Percentiles rank a stretch among this genome's conserved stretches.
These are phyloP conservation scores for Cinnamomum chago DNA, from an alignment of 164 flowering plant species.

Conservation along the genomic window DNA sequence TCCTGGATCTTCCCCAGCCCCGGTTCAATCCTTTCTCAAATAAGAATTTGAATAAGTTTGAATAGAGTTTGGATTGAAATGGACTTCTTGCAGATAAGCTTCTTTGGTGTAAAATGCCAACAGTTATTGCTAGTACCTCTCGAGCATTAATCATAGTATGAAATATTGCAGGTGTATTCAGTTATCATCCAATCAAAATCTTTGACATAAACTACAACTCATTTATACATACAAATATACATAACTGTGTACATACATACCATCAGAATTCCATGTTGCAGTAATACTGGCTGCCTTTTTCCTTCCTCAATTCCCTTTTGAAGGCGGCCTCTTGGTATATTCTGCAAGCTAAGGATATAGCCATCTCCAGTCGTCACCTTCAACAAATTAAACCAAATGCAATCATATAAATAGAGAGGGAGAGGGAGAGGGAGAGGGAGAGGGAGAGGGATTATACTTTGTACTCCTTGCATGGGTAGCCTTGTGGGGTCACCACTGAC, in stretches of 20 bases:
- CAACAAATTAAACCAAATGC: not conserved
- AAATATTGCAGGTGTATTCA: no score
- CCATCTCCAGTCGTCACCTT: conserved; percentile 73
- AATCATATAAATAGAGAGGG: not conserved
- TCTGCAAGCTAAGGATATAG: conserved; percentile 54
- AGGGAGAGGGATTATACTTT: conserved; percentile 23
- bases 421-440: not conserved
- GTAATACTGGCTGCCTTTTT: conserved; percentile 46
- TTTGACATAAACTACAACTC: no score
- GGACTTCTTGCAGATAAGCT: no score
- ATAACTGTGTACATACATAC: conserved; percentile 23
- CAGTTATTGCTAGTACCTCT: no score
- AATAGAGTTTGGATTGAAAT: no score
- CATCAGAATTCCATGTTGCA: conserved; percentile 81
- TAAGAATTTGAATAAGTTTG: no score
- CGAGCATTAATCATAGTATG: no score
- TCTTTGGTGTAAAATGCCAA: no score
- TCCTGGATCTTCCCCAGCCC: no score
- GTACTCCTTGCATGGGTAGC: conserved; percentile 69
- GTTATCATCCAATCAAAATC: not conserved
- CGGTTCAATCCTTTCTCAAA: no score
- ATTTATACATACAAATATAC: not conserved
- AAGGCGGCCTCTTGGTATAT: conserved; percentile 51
- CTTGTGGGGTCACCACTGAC: conserved; percentile 37
- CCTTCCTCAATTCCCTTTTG: conserved; percentile 1